phyloP scores from a whole-genome alignment of 306 rosid species.

The Inga oerstediana region DNA sequence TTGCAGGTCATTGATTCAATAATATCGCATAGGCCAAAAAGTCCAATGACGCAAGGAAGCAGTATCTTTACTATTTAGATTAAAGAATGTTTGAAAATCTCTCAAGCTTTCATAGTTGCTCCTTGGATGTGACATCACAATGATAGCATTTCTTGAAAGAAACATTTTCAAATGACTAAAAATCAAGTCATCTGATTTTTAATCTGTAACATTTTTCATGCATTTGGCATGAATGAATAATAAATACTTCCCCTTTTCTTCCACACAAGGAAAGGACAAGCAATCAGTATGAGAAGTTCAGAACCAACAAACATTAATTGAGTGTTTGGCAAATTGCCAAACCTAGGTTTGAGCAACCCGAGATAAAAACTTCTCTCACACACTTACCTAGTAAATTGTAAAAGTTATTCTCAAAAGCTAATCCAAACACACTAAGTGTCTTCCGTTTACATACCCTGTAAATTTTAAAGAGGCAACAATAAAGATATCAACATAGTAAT shows the following conservation, averaged over 20 bases:
- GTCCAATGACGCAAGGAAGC: background rate
- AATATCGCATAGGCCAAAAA: background rate
- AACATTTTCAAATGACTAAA: background rate
- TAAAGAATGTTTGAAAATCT: background rate
- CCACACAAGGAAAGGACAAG: constrained; percentile 19
- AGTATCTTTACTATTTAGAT: background rate
- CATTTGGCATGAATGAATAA: background rate
- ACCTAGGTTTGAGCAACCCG: no score
- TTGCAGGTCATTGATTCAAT: background rate
- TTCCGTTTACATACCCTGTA: constrained; percentile 5
- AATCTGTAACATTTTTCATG: background rate
- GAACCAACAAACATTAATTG: constrained; percentile 9
- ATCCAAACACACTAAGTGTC: background rate
- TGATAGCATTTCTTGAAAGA: background rate
- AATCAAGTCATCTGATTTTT: background rate
- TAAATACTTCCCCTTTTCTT: background rate
- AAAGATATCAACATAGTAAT: constrained; percentile 33
- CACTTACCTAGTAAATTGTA: no score
- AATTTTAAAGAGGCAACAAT: constrained; percentile 4
- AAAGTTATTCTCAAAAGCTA: no score
- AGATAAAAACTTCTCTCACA: no score
- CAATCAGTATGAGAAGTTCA: constrained; percentile 13
- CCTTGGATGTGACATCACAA: background rate
- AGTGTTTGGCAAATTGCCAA: no score
- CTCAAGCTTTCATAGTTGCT: background rate